These are phyloP conservation scores for Neurospora sp. DNA, from an alignment of 495 filamentous ascomycete genomes.

Conservation along the genomic window DNA sequence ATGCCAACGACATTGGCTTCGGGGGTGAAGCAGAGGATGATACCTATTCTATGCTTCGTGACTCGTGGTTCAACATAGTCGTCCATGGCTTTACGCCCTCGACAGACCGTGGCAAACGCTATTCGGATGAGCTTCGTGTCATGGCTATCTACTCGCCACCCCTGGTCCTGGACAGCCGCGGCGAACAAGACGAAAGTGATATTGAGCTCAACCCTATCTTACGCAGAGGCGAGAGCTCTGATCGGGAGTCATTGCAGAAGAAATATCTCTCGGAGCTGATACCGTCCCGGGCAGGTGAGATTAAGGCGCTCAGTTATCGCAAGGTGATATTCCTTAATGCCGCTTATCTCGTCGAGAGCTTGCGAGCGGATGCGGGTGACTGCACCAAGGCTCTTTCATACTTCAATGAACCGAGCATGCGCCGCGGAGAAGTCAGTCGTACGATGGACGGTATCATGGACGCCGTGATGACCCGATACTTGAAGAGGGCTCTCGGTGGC, in stretches of 20 bases:
- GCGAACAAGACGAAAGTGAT: slow-evolving; percentile 84
- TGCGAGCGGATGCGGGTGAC: slow-evolving; percentile 72
- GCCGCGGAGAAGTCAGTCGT: slow-evolving; percentile 63
- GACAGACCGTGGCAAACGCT: slow-evolving; percentile 55
- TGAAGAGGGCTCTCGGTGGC: slow-evolving; percentile 61
- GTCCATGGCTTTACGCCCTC: slow-evolving; percentile 80
- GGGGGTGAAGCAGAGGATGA: slow-evolving; percentile 45
- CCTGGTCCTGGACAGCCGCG: slow-evolving; percentile 70
- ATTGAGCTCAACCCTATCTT: slow-evolving; percentile 91
- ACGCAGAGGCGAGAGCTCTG: slow-evolving; percentile 65
- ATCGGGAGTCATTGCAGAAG: slow-evolving; percentile 72
- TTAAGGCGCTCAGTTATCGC: slow-evolving; percentile 70
- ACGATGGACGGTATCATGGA: slow-evolving; percentile 80
- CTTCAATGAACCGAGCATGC: slow-evolving; percentile 83
- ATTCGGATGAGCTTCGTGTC: slow-evolving; percentile 60
- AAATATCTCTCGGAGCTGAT: slow-evolving; percentile 59
- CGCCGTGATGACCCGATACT: slow-evolving; percentile 61
- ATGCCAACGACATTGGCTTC: slow-evolving; percentile 36
- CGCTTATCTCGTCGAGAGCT: slow-evolving; percentile 70
- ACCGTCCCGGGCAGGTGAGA: slow-evolving; percentile 62
- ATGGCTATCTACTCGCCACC: slow-evolving; percentile 81
- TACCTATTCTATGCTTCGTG: slow-evolving; percentile 59
- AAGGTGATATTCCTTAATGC: slow-evolving; percentile 87
- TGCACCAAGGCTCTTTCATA: slow-evolving; percentile 82
- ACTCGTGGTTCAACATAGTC: slow-evolving; percentile 95